A percentile compares a stretch with the other conserved stretches of the same genome.
Evolutionary conservation across 1,284 basidiomycete genomes (phyloP).

Genomic region (Blastosporella zonata): DNA sequence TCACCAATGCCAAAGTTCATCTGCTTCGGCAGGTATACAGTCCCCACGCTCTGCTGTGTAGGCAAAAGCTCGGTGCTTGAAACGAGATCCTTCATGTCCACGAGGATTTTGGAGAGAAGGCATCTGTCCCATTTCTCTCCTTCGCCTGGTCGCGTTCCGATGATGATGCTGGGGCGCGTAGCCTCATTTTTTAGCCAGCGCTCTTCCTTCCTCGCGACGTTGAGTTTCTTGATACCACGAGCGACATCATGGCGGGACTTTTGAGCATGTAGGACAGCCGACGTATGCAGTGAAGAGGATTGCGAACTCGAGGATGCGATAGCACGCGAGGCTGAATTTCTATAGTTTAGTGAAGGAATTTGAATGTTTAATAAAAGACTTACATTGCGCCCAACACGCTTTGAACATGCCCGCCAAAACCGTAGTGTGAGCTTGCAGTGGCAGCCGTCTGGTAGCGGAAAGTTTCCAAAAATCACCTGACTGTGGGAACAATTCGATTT

Average conservation of each 20-base stretch:
- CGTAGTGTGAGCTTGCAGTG: background rate
- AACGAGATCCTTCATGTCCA: slow-evolving; percentile 52
- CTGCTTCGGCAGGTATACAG: slow-evolving; percentile 43
- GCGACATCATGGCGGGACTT: slow-evolving; percentile 32
- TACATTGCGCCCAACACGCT: slow-evolving; percentile 31
- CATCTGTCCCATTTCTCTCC: slow-evolving; percentile 62
- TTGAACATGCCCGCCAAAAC: slow-evolving; percentile 32
- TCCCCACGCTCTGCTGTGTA: slow-evolving; percentile 26
- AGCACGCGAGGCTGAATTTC: slow-evolving; percentile 37
- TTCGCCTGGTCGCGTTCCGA: slow-evolving; percentile 64
- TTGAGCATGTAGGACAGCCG: slow-evolving; percentile 40
- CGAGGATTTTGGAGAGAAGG: slow-evolving; percentile 60
- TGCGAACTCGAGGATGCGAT: slow-evolving; percentile 41
- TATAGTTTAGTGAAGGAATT: background rate
- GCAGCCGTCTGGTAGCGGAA: background rate
- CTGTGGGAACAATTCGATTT: slow-evolving; percentile 21
- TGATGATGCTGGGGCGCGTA: slow-evolving; percentile 63
- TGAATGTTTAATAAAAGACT: slow-evolving; percentile 7
- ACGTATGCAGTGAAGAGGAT: slow-evolving; percentile 52
- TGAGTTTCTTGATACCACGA: slow-evolving; percentile 47
- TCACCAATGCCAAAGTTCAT: slow-evolving; percentile 63
- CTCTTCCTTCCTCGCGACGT: slow-evolving; percentile 47
- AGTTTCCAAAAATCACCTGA: slow-evolving; percentile 21
- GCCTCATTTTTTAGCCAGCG: slow-evolving; percentile 39
- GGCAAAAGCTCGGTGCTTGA: slow-evolving; percentile 26